Percentiles rank a stretch among this genome's conserved stretches.
Evolutionary conservation across 495 filamentous ascomycete genomes (phyloP).

Genomic region (Penicillium lagena): DNA sequence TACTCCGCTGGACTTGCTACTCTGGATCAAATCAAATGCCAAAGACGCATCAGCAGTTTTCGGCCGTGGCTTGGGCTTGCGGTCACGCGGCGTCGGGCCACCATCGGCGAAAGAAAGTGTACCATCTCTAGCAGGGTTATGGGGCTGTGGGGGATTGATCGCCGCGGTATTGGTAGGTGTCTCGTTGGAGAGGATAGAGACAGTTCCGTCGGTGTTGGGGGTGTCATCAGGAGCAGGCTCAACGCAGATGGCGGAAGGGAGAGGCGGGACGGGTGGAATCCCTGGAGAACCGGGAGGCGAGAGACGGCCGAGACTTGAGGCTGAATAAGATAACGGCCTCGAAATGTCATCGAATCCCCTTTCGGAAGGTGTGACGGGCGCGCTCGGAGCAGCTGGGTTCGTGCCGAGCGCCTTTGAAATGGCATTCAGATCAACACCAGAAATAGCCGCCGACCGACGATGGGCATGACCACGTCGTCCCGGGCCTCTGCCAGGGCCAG

Average conservation of each 20-base stretch:
- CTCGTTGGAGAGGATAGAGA: conserved; percentile 69
- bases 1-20: conserved; percentile 4
- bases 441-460: conserved; percentile 79
- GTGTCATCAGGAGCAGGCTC: conserved; percentile 46
- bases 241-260: conserved; percentile 12
- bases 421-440: conserved; percentile 71
- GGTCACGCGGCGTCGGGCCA: conserved; percentile 52
- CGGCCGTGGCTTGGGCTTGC: conserved; percentile 35
- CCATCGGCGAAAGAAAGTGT: too few relatives aligned
- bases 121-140: conserved; percentile 46
- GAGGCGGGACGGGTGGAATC: conserved; percentile 14
- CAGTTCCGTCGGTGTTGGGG: conserved; percentile 60
- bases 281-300: conserved; percentile 30
- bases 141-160: conserved; percentile 31
- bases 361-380: conserved; percentile 32
- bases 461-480: conserved; percentile 70
- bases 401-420: conserved; percentile 55
- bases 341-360: conserved; percentile 16
- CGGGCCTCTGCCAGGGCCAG: conserved; percentile 40
- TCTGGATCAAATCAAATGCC: conserved; percentile 23
- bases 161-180: conserved; percentile 60
- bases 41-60: conserved; percentile 49
- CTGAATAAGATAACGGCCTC: conserved; percentile 32
- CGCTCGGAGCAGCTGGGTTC: conserved; percentile 49
- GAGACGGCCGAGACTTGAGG: conserved; percentile 21